Percentiles rank a stretch among this genome's conserved stretches.
These are phyloP conservation scores for Discostella stelligera DNA, from an alignment of 352 stramenopile genomes.

Conservation along the genomic window DNA sequence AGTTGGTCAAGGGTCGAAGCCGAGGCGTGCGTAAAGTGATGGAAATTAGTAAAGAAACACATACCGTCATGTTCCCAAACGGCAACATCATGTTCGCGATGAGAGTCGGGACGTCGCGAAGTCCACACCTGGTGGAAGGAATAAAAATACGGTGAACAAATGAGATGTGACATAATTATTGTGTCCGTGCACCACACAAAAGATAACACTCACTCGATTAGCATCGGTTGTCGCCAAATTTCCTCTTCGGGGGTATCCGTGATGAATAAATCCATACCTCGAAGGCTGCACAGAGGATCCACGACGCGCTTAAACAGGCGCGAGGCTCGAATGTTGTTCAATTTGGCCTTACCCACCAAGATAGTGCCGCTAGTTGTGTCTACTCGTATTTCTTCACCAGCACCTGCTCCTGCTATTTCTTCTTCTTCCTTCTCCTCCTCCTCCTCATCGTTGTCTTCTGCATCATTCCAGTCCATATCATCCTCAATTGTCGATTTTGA, in stretches of 20 bases:
- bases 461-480: background rate
- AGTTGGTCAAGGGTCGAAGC: background rate
- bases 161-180: background rate
- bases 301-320: slow-evolving; percentile 31
- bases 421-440: background rate
- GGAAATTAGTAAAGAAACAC: background rate
- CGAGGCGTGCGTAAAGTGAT: background rate
- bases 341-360: slow-evolving; percentile 6
- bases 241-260: slow-evolving; percentile 46
- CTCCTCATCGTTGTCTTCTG: background rate
- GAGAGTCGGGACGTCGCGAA: slow-evolving; percentile 51
- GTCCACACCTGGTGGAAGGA: slow-evolving; percentile 36
- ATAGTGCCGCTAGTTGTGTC: background rate
- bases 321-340: slow-evolving; percentile 33
- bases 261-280: slow-evolving; percentile 65
- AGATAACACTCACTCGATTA: slow-evolving; percentile 37
- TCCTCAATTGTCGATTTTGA: background rate
- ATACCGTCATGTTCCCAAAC: slow-evolving; percentile 56
- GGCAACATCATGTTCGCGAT: slow-evolving; percentile 59
- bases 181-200: background rate
- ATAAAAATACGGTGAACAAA: background rate
- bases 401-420: background rate
- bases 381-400: background rate
- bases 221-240: slow-evolving; percentile 47
- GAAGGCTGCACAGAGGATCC: slow-evolving; percentile 42